Evolutionary conservation across 495 filamentous ascomycete species (phyloP), one percentile per base, ranked within the genome.

Genomic region (Xylaria castorea): DNA sequence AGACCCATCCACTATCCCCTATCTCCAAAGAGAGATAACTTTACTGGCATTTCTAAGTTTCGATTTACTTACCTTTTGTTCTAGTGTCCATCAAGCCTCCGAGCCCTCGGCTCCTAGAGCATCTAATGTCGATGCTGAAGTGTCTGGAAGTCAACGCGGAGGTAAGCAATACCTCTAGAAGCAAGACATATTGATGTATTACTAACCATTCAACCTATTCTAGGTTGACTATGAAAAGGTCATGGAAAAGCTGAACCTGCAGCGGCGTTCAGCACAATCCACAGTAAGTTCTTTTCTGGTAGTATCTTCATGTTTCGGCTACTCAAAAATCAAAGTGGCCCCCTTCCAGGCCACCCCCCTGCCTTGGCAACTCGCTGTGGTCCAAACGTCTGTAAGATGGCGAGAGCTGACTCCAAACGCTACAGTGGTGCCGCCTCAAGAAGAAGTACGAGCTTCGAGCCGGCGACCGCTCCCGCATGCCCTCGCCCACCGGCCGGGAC

Each of bases 161-260:
- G 3, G 58, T 61, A 38, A 12, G 34, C 8, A 5, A 20, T 30
- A 22, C 32, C 5, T 2, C 53, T 4, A 32, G 1, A 20, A 32
- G 12, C 27, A 32, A 57, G 12, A 32, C 27, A 32, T 6, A 61
- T 5, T 3, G 0, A 22, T 38, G 20, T 16, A 9, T 0, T 61
- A 22, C 58, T 61, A 61, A 61, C 20, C 3, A 20, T n/a, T 38
- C 20, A 5, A 38, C 2, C 9, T 38, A 12, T 61, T 5, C n/a
- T 12, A 61, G 58, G 12, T 61, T 1, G 20, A 61, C 8, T 61
- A 12, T 8, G 6, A 22, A 5, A 0, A 3, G 4, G 4, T 27
- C 2, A 27, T 53, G 50, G 11, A 0, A 0, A 53, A 27, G 3
- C 2, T 53, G 0, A 14, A 8, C 0, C 0, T 53, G 0, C 27